Evolutionary conservation across 2,329 filamentous ascomycete genomes (phyloP).

Genomic region (Elsinoe necatrix): DNA sequence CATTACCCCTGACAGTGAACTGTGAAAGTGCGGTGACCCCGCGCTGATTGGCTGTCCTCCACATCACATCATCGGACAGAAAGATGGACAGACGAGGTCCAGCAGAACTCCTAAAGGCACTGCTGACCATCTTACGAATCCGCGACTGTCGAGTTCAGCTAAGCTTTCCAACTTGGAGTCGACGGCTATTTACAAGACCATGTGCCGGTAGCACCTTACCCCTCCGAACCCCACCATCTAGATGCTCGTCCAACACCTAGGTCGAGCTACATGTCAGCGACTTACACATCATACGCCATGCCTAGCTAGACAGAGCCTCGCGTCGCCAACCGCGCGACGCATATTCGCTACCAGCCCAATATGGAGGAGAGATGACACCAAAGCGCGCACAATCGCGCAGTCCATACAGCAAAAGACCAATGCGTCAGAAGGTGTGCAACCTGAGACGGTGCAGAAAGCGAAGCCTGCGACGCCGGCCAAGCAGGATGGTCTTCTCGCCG

Average conservation of each 20-base stretch:
- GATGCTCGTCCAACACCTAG: constrained; percentile 15
- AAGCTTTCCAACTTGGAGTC: not conserved
- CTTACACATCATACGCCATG: not conserved
- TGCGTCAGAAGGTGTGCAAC: constrained; percentile 27
- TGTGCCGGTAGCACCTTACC: not conserved
- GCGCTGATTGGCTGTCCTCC: not conserved
- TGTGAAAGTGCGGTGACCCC: not conserved
- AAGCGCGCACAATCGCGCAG: constrained; percentile 22
- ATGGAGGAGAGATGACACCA: constrained; percentile 36
- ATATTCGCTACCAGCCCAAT: constrained; percentile 39
- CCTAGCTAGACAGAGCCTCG: not conserved
- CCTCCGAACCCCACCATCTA: not conserved
- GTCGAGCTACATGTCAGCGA: constrained; percentile 7
- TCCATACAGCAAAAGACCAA: constrained; percentile 23
- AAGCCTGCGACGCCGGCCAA: constrained; percentile 27
- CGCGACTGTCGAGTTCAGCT: no score
- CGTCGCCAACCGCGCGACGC: constrained; percentile 20
- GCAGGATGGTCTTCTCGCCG: constrained; percentile 52
- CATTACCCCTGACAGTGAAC: not conserved
- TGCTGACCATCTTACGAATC: no score
- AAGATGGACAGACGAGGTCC: constrained; percentile 1
- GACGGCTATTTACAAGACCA: not conserved
- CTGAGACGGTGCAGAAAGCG: constrained; percentile 29
- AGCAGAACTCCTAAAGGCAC: no score
- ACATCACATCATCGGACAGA: constrained; percentile 6